Evolutionary conservation across 768 basidiomycete species (phyloP).

Genomic region (Saitozyma sp.): DNA sequence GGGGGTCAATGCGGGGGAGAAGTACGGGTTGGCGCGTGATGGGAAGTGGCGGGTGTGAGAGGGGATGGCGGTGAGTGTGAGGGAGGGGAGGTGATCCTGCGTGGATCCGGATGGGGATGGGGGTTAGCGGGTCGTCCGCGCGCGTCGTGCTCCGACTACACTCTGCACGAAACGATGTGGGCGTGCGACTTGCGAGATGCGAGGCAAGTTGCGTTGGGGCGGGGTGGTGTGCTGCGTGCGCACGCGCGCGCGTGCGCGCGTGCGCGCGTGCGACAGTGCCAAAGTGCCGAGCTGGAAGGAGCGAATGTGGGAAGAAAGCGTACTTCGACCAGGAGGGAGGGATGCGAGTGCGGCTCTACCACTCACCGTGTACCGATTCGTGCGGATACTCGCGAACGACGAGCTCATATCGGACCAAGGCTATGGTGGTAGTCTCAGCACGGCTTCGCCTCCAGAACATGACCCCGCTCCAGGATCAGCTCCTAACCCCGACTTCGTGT

Average conservation of each 20-base stretch:
- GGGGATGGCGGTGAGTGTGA: background rate
- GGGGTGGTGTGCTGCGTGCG: too few relatives aligned
- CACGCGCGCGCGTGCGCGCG: too few relatives aligned
- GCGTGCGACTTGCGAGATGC: too few relatives aligned
- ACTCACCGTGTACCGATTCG: background rate
- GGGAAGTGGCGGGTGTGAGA: slow-evolving; percentile 1
- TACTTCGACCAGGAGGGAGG: too few relatives aligned
- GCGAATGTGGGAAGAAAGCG: too few relatives aligned
- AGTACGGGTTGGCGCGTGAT: background rate
- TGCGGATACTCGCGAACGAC: background rate
- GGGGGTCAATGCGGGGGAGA: background rate
- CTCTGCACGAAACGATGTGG: background rate
- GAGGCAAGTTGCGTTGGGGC: too few relatives aligned
- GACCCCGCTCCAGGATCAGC: too few relatives aligned
- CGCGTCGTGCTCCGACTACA: background rate
- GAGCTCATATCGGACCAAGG: background rate
- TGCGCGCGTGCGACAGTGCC: too few relatives aligned
- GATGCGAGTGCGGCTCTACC: background rate
- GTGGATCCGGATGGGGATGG: background rate
- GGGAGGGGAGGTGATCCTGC: background rate
- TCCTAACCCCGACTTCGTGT: too few relatives aligned
- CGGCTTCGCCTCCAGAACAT: background rate
- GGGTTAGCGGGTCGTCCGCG: too few relatives aligned
- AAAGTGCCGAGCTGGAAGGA: too few relatives aligned
- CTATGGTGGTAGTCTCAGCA: background rate